A percentile compares a stretch with the other conserved stretches of the same genome.
Conservation (phyloP, 495 filamentous ascomycete species). For the Parathielavia appendiculata region DNA sequence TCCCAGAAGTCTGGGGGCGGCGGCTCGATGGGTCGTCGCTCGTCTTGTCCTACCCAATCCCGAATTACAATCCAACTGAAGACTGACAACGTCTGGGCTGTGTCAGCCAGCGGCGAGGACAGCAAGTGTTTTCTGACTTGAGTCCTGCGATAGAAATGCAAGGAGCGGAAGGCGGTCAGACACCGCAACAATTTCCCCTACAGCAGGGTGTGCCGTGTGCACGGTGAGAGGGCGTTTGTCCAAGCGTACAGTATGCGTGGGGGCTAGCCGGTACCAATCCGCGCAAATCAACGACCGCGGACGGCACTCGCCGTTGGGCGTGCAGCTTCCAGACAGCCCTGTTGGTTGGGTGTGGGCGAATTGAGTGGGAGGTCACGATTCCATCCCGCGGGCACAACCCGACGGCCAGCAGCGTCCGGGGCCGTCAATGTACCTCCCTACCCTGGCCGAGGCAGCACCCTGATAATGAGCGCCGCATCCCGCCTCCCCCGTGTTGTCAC, state of each 20-base stretch:
- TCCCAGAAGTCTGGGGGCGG: background rate
- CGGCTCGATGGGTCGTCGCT: constrained; percentile 6
- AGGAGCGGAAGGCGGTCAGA: constrained; percentile 25
- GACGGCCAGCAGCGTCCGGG: constrained; percentile 8
- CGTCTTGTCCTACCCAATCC: constrained; percentile 5
- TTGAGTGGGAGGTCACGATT: constrained; percentile 6
- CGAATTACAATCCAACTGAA: background rate
- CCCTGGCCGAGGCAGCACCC: background rate
- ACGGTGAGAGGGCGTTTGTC: constrained; percentile 20
- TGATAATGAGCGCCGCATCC: constrained; percentile 7
- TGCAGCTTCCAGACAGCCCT: constrained; percentile 3
- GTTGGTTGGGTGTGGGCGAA: constrained; percentile 6
- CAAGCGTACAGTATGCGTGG: constrained; percentile 22
- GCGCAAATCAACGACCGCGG: constrained; percentile 20
- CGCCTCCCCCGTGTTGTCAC: constrained; percentile 11
- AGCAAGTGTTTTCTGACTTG: background rate
- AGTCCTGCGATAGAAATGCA: constrained; percentile 9
- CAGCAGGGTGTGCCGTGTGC: constrained; percentile 4
- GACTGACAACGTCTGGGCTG: background rate
- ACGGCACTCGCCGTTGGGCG: constrained; percentile 13
- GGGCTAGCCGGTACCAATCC: constrained; percentile 23
- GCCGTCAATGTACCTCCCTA: background rate
- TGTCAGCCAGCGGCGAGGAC: constrained; percentile 1
- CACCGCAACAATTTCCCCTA: constrained; percentile 29
- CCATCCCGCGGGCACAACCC: constrained; percentile 11